These are phyloP conservation scores for Metschnikowia koreensis DNA, from an alignment of 805 yeast species.

Conservation along the genomic window DNA sequence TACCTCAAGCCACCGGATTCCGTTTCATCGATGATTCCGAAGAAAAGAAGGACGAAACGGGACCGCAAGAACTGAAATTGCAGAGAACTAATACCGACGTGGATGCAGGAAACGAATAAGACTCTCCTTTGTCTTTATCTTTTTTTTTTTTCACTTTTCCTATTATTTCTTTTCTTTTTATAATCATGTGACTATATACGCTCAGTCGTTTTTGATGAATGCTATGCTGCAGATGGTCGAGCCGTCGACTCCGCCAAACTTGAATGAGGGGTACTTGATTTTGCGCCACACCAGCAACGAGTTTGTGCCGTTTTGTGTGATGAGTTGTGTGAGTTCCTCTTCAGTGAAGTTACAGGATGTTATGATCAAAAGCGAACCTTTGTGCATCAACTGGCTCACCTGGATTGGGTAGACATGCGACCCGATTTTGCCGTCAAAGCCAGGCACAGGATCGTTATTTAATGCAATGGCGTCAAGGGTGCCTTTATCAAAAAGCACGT, in stretches of 20 bases:
- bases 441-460: constrained; percentile 50
- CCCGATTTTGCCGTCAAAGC: constrained; percentile 46
- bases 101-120: neutral
- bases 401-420: constrained; percentile 61
- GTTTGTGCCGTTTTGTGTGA: constrained; percentile 43
- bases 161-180: neutral
- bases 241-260: constrained; percentile 89
- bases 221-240: constrained; percentile 86
- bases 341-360: constrained; percentile 96
- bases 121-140: neutral
- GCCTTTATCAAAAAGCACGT: constrained; percentile 87
- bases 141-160: too few species aligned
- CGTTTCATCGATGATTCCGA: constrained; percentile 7
- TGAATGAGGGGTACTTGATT: constrained; percentile 75
- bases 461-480: constrained; percentile 96
- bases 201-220: constrained; percentile 43
- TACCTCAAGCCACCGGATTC: constrained; percentile 9
- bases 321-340: constrained; percentile 59
- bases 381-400: constrained; percentile 54
- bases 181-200: neutral
- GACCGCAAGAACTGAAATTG: neutral
- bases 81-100: constrained; percentile 3
- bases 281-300: constrained; percentile 58
- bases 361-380: constrained; percentile 61
- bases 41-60: neutral